Evolutionary conservation across 352 stramenopile species (phyloP), one percentile per base, ranked within the genome.

Genomic region (Phytopythium cucurbitacearum): DNA sequence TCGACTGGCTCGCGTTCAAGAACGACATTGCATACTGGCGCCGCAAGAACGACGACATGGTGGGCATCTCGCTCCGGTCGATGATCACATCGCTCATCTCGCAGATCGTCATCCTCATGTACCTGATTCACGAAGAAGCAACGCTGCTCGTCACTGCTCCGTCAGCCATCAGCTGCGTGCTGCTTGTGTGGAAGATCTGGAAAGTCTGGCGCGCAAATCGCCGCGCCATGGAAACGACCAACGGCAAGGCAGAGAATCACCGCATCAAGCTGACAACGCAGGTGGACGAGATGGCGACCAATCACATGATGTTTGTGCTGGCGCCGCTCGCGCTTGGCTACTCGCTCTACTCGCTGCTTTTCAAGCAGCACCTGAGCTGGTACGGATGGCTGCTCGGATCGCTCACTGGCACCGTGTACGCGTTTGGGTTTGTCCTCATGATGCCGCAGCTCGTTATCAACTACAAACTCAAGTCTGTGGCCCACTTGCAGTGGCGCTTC

Each of bases 1-100:
- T 99, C 63, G 95, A 99, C 71, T 98, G 98, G 77, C 69, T 99
- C 32, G 97, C 96, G 34, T 99, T 99, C 74, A 97, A 97, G 56
- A 98, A 92, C 55, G 97, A 99, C 71, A 97, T 99, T 47, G 81
- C 82, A 13, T 99, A 99, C 67, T 99, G 97, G 97, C 69, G 81
- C 34, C 57, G 83, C 33, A 89, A 96, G 49, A 97, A 97, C 64
- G 96, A 97, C 44, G 68, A 81, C 13, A 85, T 99, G 55, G 89
- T 97, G 41, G 97, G 97, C 28, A 76, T 99, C 0, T 98, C 87
- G 39, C 76, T 98, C 13, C 77, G 94, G 8, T 84, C 88, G 21
- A 83, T 99, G 53, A 83, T 97, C 60, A 86, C 98, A 28, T 95
- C 98, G 56, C 76, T 98, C 49, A 68, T 98, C 40, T 97, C 96